These are phyloP conservation scores for Coprinopsis sp. DNA, from an alignment of 768 basidiomycete genomes.

Conservation along the genomic window DNA sequence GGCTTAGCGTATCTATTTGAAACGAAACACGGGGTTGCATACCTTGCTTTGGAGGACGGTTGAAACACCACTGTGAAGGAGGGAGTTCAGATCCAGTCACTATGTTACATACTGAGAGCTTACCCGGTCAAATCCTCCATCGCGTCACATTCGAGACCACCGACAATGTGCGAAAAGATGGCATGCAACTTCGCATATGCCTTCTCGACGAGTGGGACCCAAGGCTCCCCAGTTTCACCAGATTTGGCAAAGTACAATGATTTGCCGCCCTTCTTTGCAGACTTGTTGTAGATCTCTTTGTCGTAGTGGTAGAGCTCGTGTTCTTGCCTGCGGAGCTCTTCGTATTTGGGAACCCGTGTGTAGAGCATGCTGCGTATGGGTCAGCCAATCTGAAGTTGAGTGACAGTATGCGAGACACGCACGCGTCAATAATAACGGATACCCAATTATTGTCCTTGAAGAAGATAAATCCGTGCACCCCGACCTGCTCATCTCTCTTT, in stretches of 20 bases:
- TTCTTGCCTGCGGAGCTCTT: conserved; percentile 30
- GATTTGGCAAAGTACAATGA: conserved; percentile 37
- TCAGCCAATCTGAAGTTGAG: not conserved
- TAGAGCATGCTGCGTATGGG: conserved; percentile 31
- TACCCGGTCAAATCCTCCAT: conserved; percentile 53
- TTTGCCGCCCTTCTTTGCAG: conserved; percentile 33
- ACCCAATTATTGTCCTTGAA: conserved; percentile 20
- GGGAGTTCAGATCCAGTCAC: not conserved
- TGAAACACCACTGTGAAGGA: conserved; percentile 30
- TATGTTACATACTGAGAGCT: conserved; percentile 4
- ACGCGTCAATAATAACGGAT: conserved; percentile 41
- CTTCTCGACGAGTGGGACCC: conserved; percentile 46
- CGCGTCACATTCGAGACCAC: conserved; percentile 37
- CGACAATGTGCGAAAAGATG: conserved; percentile 30
- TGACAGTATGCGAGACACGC: conserved; percentile 10
- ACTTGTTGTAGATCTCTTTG: conserved; percentile 32
- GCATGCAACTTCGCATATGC: conserved; percentile 49
- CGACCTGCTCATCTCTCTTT: conserved; percentile 38
- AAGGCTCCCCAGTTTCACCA: conserved; percentile 36
- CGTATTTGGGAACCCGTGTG: conserved; percentile 39
- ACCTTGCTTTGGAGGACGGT: conserved; percentile 40
- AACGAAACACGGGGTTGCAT: not conserved
- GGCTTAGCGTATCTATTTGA: not conserved
- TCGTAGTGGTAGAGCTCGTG: conserved; percentile 39
- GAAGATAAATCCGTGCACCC: conserved; percentile 49